Conservation (phyloP, 179 eudicot species). For the Monotropa hypopitys region DNA sequence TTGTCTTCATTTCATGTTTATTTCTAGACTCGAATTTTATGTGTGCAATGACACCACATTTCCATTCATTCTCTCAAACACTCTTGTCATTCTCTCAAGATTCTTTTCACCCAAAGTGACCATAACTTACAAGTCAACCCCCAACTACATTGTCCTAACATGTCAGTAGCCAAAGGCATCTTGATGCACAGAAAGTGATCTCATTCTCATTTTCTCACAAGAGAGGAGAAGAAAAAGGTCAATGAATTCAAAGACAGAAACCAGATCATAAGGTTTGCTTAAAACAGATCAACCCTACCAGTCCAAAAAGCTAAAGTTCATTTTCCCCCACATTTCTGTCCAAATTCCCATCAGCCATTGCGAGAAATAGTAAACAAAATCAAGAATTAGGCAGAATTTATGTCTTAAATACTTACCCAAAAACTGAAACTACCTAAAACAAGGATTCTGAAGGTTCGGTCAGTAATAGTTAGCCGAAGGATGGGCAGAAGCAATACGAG, state of each 20-base stretch:
- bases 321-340: neutral
- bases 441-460: neutral
- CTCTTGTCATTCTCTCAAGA: no score
- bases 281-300: neutral
- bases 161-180: no score
- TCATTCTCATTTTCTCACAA: no score
- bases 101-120: no score
- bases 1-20: no score
- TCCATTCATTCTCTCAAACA: no score
- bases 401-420: neutral
- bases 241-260: neutral
- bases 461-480: conserved; percentile 2
- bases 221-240: neutral
- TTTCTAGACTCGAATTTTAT: neutral
- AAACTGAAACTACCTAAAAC: neutral
- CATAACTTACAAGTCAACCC: no score
- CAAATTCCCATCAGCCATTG: neutral
- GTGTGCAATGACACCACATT: no score
- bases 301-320: neutral
- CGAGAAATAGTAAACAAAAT: neutral
- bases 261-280: neutral
- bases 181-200: no score
- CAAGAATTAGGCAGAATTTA: neutral
- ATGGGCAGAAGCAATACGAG: conserved; percentile 4
- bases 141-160: no score